phyloP scores from a whole-genome alignment of 1,284 basidiomycete genomes.

The Sphagnurus paluster region DNA sequence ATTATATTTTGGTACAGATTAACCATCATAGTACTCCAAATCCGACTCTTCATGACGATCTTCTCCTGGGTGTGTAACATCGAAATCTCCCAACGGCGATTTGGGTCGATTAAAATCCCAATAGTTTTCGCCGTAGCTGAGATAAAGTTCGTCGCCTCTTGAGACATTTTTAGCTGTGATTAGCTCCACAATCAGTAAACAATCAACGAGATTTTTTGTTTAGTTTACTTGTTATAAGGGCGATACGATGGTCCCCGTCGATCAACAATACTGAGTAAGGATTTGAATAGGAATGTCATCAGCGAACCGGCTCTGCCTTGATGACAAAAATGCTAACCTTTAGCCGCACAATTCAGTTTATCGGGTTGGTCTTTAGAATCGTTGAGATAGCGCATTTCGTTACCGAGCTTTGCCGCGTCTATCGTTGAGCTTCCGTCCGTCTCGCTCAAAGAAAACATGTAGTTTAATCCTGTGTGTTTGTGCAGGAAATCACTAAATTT shows the following conservation, averaged over 20 bases:
- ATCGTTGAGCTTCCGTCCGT: constrained; percentile 31
- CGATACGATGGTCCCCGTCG: constrained; percentile 52
- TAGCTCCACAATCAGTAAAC: background rate
- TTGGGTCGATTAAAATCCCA: constrained; percentile 23
- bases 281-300: background rate
- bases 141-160: constrained; percentile 40
- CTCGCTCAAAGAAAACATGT: constrained; percentile 42
- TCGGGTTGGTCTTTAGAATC: constrained; percentile 28
- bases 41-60: background rate
- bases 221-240: constrained; percentile 44
- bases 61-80: no score
- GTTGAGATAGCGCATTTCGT: constrained; percentile 58
- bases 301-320: background rate
- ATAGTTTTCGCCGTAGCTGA: constrained; percentile 43
- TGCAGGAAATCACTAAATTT: constrained; percentile 25
- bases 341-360: constrained; percentile 41
- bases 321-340: constrained; percentile 31
- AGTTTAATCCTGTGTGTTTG: constrained; percentile 40
- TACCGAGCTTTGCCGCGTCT: constrained; percentile 52
- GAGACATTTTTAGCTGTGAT: constrained; percentile 32
- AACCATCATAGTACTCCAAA: background rate
- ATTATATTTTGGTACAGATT: no score
- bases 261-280: constrained; percentile 33
- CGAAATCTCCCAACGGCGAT: background rate
- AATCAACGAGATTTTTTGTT: background rate